Evolutionary conservation across 352 stramenopile genomes (phyloP).

Genomic region (Globisporangium cylindrosporum): DNA sequence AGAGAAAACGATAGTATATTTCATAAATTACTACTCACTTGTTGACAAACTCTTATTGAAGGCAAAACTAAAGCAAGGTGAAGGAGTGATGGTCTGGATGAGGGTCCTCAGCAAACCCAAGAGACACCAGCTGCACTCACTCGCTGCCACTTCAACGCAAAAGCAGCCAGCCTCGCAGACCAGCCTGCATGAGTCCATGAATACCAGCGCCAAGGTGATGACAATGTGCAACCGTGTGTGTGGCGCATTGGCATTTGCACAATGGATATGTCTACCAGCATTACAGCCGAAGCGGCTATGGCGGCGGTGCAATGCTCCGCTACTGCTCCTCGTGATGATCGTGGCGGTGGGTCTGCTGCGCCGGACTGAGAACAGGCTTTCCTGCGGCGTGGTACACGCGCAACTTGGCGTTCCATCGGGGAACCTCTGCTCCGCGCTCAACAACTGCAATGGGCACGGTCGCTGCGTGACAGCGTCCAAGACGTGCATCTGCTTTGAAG

Average conservation of each 20-base stretch:
- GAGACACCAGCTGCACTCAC: not conserved
- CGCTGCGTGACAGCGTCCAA: conserved; percentile 81
- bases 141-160: not conserved
- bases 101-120: not conserved
- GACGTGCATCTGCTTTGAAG: conserved; percentile 87
- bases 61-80: not conserved
- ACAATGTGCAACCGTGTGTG: not conserved
- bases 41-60: too few species aligned
- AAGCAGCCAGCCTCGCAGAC: not conserved
- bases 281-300: not conserved
- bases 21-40: too few species aligned
- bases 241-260: not conserved
- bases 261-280: not conserved
- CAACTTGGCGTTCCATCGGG: conserved; percentile 55
- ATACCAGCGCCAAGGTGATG: not conserved
- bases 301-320: not conserved
- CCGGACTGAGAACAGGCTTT: not conserved
- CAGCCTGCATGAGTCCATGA: not conserved
- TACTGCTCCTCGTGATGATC: not conserved
- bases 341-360: not conserved
- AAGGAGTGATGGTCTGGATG: not conserved
- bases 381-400: conserved; percentile 10
- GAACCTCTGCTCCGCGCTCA: conserved; percentile 74
- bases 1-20: not conserved
- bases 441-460: conserved; percentile 89